A percentile compares a stretch with the other conserved stretches of the same genome.
These are phyloP conservation scores for Boletus patriciae DNA, from an alignment of 768 basidiomycete genomes.

Conservation along the genomic window DNA sequence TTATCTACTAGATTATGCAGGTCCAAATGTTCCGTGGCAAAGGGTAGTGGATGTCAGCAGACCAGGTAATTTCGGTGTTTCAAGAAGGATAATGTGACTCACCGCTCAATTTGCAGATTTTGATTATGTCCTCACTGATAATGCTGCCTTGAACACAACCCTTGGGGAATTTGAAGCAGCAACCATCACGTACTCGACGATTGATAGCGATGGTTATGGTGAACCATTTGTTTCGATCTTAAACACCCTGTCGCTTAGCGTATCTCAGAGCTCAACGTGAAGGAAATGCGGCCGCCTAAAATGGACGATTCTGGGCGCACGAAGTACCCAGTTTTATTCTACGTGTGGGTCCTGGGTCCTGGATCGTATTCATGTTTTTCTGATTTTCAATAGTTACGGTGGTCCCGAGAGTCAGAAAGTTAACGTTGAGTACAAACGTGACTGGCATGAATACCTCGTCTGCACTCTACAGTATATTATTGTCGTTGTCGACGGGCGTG, in stretches of 20 bases:
- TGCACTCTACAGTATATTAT: slow-evolving; percentile 81
- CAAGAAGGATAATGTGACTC: neutral
- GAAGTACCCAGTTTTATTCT: slow-evolving; percentile 93
- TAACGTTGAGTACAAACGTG: slow-evolving; percentile 59
- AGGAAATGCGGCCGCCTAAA: slow-evolving; percentile 86
- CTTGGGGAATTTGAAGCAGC: slow-evolving; percentile 71
- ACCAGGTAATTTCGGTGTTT: slow-evolving; percentile 36
- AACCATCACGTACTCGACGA: slow-evolving; percentile 65
- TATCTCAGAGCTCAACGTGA: slow-evolving; percentile 75
- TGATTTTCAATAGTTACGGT: slow-evolving; percentile 62
- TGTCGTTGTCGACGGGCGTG: slow-evolving; percentile 88
- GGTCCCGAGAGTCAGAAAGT: slow-evolving; percentile 87
- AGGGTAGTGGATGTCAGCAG: slow-evolving; percentile 61
- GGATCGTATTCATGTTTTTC: neutral
- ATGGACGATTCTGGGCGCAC: slow-evolving; percentile 96
- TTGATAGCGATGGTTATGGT: slow-evolving; percentile 84
- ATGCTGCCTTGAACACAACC: slow-evolving; percentile 61
- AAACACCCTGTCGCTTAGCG: slow-evolving; percentile 19
- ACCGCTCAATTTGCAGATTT: slow-evolving; percentile 44
- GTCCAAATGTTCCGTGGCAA: slow-evolving; percentile 88
- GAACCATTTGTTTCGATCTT: slow-evolving; percentile 17
- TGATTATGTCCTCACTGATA: slow-evolving; percentile 67
- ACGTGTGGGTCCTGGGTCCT: slow-evolving; percentile 50
- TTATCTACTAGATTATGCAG: slow-evolving; percentile 76
- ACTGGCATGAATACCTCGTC: slow-evolving; percentile 88